A percentile compares a stretch with the other conserved stretches of the same genome.
phyloP scores from a whole-genome alignment of 768 basidiomycete species.

The Hygrophorus russula region DNA sequence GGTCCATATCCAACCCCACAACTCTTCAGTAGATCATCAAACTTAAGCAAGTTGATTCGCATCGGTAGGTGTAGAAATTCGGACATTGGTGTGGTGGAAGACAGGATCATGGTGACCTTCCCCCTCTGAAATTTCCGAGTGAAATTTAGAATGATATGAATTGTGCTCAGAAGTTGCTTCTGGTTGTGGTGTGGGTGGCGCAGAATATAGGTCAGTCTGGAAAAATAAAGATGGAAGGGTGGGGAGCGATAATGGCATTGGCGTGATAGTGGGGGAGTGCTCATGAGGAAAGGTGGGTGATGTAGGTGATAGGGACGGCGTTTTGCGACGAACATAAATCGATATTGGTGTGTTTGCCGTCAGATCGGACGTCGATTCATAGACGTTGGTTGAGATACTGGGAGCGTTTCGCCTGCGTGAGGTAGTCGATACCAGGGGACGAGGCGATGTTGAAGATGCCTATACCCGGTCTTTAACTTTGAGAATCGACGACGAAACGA shows the following conservation, averaged over 20 bases:
- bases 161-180: neutral
- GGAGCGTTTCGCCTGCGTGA: conserved; percentile 24
- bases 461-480: conserved; percentile 9
- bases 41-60: no score
- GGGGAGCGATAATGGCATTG: conserved; percentile 51
- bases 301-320: conserved; percentile 62
- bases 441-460: conserved; percentile 29
- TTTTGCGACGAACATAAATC: conserved; percentile 68
- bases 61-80: conserved; percentile 31
- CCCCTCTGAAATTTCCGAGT: conserved; percentile 19
- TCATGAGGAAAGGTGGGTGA: conserved; percentile 49
- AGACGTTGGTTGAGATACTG: conserved; percentile 30
- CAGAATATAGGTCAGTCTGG: conserved; percentile 23
- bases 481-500: conserved; percentile 1
- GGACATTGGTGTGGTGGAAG: conserved; percentile 27
- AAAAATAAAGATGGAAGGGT: conserved; percentile 47
- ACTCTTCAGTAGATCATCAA: no score
- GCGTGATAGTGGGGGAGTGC: conserved; percentile 24
- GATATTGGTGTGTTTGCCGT: conserved; percentile 69
- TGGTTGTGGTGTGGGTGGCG: conserved; percentile 19
- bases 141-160: conserved; percentile 12
- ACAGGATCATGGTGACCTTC: conserved; percentile 17
- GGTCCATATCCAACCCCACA: no score
- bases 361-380: conserved; percentile 39
- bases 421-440: conserved; percentile 26